Base-by-base conservation (phyloP, 139 green algal genomes). In the Chlamydomonas eustigma region DNA sequence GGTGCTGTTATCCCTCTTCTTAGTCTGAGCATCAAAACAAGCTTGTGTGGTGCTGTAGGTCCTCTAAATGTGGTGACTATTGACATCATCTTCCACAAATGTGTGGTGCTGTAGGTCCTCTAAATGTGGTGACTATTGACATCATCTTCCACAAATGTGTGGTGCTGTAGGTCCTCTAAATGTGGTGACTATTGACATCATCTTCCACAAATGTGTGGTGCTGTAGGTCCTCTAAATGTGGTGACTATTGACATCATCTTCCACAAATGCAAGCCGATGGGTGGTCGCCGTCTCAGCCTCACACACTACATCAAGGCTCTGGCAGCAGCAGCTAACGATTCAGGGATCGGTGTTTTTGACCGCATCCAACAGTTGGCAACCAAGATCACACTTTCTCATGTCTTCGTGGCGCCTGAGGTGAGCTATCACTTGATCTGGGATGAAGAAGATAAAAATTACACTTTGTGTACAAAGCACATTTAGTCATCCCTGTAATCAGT, bases 131-230 rank as follows among this genome's bases (percentile, higher is more conserved):
- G 3, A 58, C 63, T 22, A 37, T 82, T 8, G 71, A 82, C 38
- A 25, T 82, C 1, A 74, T 82, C 71, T 82, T 82, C 77, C 70
- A 82, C 71, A 82, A 82, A 64, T 76, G 50, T n/a, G n/a, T n/a
- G n/a, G n/a, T n/a, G n/a, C n/a, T n/a, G 22, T 6, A 74, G 22
- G 5, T 51, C 12, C 5, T 22, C 51, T 50, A 5, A 39, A 50
- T 18, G 39, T 3, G 3, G 69, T 75, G 32, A 65, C 37, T n/a
- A 35, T 75, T 24, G 5, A 12, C n/a, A n/a, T 52, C 63, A 71
- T 12, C 63, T 28, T 28, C 18, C 63, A 18, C 8, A 8, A 37
- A 30, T 71, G 18, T 71, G 18, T 28, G 18, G 18, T 36, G 22
- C 35, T 22, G 3, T 38, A 82, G 77, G 77, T 1, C 77, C 77